These are phyloP conservation scores for Leptosphaerulina australis DNA, from an alignment of 2,329 filamentous ascomycete genomes.

Conservation along the genomic window DNA sequence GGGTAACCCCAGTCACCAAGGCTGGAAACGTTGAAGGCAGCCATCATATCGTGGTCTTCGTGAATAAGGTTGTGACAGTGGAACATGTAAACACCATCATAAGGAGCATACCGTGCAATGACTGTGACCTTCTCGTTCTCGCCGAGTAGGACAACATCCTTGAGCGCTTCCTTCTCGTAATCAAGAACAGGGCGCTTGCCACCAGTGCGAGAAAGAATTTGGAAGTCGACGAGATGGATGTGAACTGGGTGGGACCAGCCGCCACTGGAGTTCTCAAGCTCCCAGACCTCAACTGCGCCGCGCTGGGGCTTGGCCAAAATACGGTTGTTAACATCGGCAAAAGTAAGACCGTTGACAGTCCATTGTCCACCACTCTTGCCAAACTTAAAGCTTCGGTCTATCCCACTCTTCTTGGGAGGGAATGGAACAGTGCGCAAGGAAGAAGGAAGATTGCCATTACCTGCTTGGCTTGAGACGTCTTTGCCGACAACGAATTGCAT, in stretches of 20 bases:
- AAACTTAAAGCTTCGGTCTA: constrained; percentile 46
- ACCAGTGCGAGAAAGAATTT: constrained; percentile 58
- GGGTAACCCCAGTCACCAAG: constrained; percentile 43
- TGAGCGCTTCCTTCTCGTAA: constrained; percentile 62
- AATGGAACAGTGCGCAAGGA: constrained; percentile 42
- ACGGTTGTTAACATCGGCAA: constrained; percentile 44
- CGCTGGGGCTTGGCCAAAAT: constrained; percentile 46
- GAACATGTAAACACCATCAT: constrained; percentile 60
- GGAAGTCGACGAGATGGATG: constrained; percentile 65
- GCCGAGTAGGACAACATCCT: constrained; percentile 64
- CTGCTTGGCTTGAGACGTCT: constrained; percentile 24
- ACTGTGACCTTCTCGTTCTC: constrained; percentile 52
- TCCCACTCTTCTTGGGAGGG: constrained; percentile 36
- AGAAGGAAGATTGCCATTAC: constrained; percentile 38
- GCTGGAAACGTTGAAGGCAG: constrained; percentile 51
- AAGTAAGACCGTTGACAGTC: constrained; percentile 50
- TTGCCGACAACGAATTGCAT: constrained; percentile 56
- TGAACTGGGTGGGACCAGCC: constrained; percentile 62
- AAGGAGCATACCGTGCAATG: constrained; percentile 42
- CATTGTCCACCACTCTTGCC: constrained; percentile 36
- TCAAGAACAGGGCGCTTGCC: constrained; percentile 52
- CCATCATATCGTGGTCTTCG: constrained; percentile 56
- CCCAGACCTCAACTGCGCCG: constrained; percentile 48
- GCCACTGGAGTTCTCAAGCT: constrained; percentile 55
- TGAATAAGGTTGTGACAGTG: constrained; percentile 56